These are phyloP conservation scores for Zostera marina DNA, from an alignment of 116 monocot species.

Conservation along the genomic window DNA sequence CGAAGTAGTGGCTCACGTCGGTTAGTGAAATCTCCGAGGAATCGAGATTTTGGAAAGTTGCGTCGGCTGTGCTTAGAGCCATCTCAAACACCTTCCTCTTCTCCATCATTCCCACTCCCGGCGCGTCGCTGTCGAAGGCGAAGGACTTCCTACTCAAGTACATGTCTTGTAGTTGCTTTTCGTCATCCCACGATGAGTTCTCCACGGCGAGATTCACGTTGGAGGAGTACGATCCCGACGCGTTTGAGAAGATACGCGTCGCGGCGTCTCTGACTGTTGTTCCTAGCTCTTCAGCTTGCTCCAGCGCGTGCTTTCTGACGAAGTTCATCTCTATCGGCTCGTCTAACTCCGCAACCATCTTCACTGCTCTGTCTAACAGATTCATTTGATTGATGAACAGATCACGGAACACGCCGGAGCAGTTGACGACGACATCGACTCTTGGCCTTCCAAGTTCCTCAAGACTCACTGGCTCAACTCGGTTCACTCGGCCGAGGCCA, in stretches of 20 bases:
- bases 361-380: constrained; percentile 84
- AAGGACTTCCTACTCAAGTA: constrained; percentile 96
- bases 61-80: constrained; percentile 89
- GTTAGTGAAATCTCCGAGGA: constrained; percentile 95
- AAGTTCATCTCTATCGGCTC: constrained; percentile 83
- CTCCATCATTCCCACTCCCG: constrained; percentile 82
- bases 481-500: constrained; percentile 76
- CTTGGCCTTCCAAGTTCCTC: constrained; percentile 89
- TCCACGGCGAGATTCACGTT: constrained; percentile 96
- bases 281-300: constrained; percentile 68
- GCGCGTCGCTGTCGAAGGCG: constrained; percentile 90
- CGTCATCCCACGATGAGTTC: constrained; percentile 98
- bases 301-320: constrained; percentile 70
- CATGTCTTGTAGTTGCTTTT: constrained; percentile 99
- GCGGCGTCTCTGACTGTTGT: constrained; percentile 72
- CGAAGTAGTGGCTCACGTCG: constrained; percentile 99
- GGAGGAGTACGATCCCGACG: constrained; percentile 96
- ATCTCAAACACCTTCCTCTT: constrained; percentile 84
- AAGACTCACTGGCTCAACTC: constrained; percentile 71
- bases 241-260: constrained; percentile 93
- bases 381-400: constrained; percentile 99
- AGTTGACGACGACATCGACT: constrained; percentile 95
- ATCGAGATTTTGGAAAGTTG: constrained; percentile 98
- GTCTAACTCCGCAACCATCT: constrained; percentile 91
- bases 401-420: constrained; percentile 97